phyloP scores from a whole-genome alignment of 257 asterid genomes.

The Solanum sejunctum region DNA sequence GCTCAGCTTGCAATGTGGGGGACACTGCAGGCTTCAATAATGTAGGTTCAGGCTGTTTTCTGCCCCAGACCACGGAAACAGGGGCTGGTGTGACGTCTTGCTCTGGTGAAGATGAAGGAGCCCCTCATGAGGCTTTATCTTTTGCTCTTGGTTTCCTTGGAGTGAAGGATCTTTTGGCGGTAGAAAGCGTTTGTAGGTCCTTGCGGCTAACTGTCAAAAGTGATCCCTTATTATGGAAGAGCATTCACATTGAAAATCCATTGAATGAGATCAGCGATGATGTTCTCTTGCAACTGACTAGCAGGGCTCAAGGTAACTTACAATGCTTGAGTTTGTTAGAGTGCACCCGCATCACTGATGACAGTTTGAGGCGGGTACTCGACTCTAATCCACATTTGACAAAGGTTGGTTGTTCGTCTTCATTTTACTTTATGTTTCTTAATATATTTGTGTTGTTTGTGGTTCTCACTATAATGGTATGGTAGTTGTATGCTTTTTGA shows the following conservation, averaged over 20 bases:
- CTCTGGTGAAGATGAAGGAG: conserved; percentile 19
- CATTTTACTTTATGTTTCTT: background rate
- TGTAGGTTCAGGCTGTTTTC: conserved; percentile 14
- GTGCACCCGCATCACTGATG: conserved; percentile 59
- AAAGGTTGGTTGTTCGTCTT: conserved; percentile 40
- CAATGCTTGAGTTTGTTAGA: conserved; percentile 55
- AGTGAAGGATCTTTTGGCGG: conserved; percentile 58
- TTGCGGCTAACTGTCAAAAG: conserved; percentile 29
- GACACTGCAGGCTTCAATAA: conserved; percentile 9
- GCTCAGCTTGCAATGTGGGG: conserved; percentile 2
- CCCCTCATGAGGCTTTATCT: conserved; percentile 48
- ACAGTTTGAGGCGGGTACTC: conserved; percentile 51
- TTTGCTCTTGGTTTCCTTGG: conserved; percentile 42
- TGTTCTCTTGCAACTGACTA: conserved; percentile 34
- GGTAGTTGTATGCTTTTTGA: background rate
- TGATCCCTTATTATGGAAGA: conserved; percentile 62
- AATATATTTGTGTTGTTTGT: background rate
- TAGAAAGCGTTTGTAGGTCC: conserved; percentile 62
- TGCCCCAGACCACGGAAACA: conserved; percentile 9
- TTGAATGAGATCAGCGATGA: conserved; percentile 64
- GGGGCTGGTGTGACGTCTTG: conserved; percentile 14
- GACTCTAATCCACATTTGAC: conserved; percentile 53
- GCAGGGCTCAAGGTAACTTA: conserved; percentile 57
- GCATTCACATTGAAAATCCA: conserved; percentile 55
- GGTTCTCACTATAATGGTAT: background rate